A percentile compares a stretch with the other conserved stretches of the same genome.
These are phyloP conservation scores for Torulaspora franciscae DNA, from an alignment of 805 yeast genomes.

Conservation along the genomic window DNA sequence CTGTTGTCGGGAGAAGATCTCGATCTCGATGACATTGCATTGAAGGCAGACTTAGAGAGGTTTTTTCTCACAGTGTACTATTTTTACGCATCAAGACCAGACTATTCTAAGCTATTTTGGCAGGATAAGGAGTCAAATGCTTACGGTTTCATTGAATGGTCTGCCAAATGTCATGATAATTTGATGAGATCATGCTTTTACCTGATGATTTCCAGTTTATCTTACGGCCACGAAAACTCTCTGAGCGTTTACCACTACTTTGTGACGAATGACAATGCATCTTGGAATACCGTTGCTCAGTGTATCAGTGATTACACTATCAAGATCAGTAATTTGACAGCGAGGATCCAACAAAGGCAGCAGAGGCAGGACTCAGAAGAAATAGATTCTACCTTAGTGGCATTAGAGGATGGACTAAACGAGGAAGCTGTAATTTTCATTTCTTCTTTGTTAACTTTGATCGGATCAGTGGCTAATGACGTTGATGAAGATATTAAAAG, in stretches of 20 bases:
- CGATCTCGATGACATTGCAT: conserved; percentile 57
- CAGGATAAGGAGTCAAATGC: conserved; percentile 57
- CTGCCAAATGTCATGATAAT: conserved; percentile 72
- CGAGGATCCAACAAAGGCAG: conserved; percentile 24
- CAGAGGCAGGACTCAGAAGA: conserved; percentile 31
- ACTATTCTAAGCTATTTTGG: conserved; percentile 62
- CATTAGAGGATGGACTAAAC: conserved; percentile 54
- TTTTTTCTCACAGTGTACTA: conserved; percentile 72
- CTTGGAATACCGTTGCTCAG: conserved; percentile 53
- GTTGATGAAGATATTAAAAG: conserved; percentile 26
- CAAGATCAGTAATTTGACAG: conserved; percentile 38
- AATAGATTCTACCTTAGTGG: conserved; percentile 27
- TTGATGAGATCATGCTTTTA: conserved; percentile 79
- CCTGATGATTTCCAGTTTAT: conserved; percentile 69
- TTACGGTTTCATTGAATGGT: conserved; percentile 85
- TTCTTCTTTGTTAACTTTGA: conserved; percentile 65
- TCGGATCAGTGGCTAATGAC: conserved; percentile 47
- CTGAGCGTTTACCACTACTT: conserved; percentile 48
- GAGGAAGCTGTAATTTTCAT: conserved; percentile 76
- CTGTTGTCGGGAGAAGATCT: conserved; percentile 53
- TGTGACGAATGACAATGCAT: conserved; percentile 38
- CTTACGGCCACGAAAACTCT: conserved; percentile 56
- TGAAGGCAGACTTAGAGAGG: conserved; percentile 81
- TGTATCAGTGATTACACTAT: conserved; percentile 51
- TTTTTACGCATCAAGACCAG: conserved; percentile 59